phyloP scores from a whole-genome alignment of 306 rosid species.

The Pueraria montana region DNA sequence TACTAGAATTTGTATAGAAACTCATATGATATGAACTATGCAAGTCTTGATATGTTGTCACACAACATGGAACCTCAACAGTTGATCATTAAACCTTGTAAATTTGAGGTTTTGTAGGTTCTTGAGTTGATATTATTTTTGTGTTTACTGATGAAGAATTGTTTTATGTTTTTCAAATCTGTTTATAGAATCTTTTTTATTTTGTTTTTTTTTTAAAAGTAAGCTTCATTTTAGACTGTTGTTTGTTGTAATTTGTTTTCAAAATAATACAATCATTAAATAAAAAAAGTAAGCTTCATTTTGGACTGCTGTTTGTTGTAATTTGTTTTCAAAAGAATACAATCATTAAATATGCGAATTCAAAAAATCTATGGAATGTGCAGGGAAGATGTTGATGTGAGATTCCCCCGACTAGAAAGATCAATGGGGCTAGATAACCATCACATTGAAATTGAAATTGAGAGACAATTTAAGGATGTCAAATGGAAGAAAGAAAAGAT shows the following conservation, averaged over 20 bases:
- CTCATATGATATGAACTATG: conserved; percentile 2
- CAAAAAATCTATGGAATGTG: conserved; percentile 31
- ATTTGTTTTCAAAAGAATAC: conserved; percentile 34
- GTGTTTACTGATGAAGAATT: conserved; percentile 18
- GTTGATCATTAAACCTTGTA: conserved; percentile 24
- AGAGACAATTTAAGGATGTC: conserved; percentile 67
- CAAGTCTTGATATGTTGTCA: conserved; percentile 24
- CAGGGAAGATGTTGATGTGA: conserved; percentile 83
- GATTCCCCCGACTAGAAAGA: conserved; percentile 67
- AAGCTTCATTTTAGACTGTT: conserved; percentile 18
- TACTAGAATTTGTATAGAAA: conserved; percentile 7
- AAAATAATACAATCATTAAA: conserved; percentile 29
- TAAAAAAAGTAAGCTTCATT: neutral
- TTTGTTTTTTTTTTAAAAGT: too few relatives aligned
- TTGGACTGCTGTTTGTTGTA: conserved; percentile 12
- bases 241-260: conserved; percentile 17
- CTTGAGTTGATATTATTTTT: conserved; percentile 6
- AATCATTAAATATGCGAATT: conserved; percentile 16
- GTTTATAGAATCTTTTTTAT: conserved; percentile 16
- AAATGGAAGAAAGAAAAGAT: conserved; percentile 71
- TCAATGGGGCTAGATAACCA: conserved; percentile 54
- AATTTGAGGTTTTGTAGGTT: conserved; percentile 33
- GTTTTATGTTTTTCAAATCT: conserved; percentile 6
- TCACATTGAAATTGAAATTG: conserved; percentile 53
- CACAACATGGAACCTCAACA: conserved; percentile 30